Evolutionary conservation across 2,329 filamentous ascomycete species (phyloP).

Genomic region (Ophiostoma populinum): DNA sequence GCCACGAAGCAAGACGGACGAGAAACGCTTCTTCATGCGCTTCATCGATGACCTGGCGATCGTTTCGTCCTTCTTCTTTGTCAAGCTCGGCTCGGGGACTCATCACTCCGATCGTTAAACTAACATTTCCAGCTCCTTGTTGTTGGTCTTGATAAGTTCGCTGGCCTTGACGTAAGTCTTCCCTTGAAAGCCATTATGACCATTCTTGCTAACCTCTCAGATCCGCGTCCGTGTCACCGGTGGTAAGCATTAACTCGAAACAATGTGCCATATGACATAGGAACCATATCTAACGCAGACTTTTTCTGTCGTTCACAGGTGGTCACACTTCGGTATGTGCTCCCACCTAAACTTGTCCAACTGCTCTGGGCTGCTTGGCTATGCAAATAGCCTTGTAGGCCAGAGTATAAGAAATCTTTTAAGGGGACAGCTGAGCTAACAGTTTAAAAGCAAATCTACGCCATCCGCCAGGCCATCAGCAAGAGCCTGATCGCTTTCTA

Average conservation of each 20-base stretch:
- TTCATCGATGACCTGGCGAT: no score
- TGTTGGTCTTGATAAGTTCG: slow-evolving; percentile 68
- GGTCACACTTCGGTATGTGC: slow-evolving; percentile 12
- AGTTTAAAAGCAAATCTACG: slow-evolving; percentile 30
- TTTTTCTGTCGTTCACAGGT: slow-evolving; percentile 21
- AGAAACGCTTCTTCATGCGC: neutral
- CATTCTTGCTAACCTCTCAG: slow-evolving; percentile 7
- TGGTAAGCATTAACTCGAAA: slow-evolving; percentile 38
- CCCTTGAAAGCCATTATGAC: no score
- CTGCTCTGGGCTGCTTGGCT: neutral
- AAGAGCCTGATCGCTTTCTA: slow-evolving; percentile 50
- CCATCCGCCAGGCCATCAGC: slow-evolving; percentile 96
- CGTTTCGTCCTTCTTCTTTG: no score
- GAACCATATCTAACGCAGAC: slow-evolving; percentile 2
- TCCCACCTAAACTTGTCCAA: slow-evolving; percentile 1
- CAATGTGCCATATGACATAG: neutral
- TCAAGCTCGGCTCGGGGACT: neutral
- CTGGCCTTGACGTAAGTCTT: slow-evolving; percentile 46
- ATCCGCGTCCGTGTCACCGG: slow-evolving; percentile 92
- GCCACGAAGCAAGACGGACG: neutral
- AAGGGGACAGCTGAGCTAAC: slow-evolving; percentile 6
- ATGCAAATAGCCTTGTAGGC: no score
- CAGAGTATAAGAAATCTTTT: slow-evolving; percentile 1
- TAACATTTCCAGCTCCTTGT: slow-evolving; percentile 45
- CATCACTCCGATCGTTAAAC: no score